These are phyloP conservation scores for Pseudopyricularia cyperi DNA, from an alignment of 2,329 filamentous ascomycete species.

Conservation along the genomic window DNA sequence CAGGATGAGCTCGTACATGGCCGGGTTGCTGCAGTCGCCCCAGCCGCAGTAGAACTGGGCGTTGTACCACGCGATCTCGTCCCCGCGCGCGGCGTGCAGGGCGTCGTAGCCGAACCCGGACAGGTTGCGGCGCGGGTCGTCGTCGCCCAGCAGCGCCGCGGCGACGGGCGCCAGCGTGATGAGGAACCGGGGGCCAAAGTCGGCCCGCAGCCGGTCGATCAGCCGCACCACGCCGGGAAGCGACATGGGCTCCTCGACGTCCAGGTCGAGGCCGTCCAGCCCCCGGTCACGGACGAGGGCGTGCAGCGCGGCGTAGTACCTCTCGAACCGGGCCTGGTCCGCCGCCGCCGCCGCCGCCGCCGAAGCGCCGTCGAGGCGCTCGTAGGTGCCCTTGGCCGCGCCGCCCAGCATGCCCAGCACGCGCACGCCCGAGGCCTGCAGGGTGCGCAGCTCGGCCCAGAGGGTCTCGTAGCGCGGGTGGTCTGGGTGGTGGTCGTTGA, in stretches of 20 bases:
- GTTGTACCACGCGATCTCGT: conserved; percentile 67
- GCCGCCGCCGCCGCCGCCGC: too few species aligned
- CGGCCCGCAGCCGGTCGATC: conserved; percentile 49
- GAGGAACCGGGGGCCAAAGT: conserved; percentile 55
- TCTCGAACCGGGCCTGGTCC: conserved; percentile 40
- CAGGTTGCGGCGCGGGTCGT: conserved; percentile 46
- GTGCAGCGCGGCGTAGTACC: conserved; percentile 54
- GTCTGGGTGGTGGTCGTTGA: conserved; percentile 61
- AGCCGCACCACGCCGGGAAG: conserved; percentile 48
- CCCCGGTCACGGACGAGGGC: conserved; percentile 42
- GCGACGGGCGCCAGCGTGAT: conserved; percentile 71
- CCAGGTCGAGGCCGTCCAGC: conserved; percentile 57
- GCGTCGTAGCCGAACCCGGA: conserved; percentile 64
- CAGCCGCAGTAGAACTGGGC: conserved; percentile 78
- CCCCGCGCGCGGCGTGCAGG: conserved; percentile 50
- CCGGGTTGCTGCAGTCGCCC: conserved; percentile 47
- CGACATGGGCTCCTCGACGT: conserved; percentile 62
- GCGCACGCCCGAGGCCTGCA: conserved; percentile 59
- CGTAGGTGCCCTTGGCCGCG: conserved; percentile 58
- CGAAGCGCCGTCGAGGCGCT: conserved; percentile 34
- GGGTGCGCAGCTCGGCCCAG: conserved; percentile 56
- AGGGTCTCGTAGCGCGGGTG: conserved; percentile 49
- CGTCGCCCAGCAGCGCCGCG: conserved; percentile 48
- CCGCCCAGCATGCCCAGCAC: conserved; percentile 75
- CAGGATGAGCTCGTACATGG: conserved; percentile 31